Evolutionary conservation across 2,329 filamentous ascomycete species (phyloP), one percentile per base, ranked within the genome.

Genomic region (Rachicladosporium sp.): DNA sequence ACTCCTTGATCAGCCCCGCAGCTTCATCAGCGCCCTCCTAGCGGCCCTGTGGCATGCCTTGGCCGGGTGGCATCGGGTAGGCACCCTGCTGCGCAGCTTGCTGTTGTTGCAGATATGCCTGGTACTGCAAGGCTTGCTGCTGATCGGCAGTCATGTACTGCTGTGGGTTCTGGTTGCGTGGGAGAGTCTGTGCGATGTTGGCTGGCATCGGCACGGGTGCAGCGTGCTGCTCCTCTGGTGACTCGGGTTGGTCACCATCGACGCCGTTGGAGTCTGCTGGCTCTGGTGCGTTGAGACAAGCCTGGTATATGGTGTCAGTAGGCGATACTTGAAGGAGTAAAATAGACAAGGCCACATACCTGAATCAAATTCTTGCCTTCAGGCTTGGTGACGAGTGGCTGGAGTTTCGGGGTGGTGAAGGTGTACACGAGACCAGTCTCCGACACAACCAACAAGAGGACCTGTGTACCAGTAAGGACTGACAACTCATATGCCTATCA

Each of bases 361-460:
- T 98, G 91, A 52, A 98, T 96, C 50, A 98, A 71, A 63, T 98
- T 98, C 76, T 98, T 98, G 68, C 91, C 91, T 67, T 96, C 91
- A 11, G 91, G 82, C 71, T 96, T 96, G 47, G 91, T 98, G 52
- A 96, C 91, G 39, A 98, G 78, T 47, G 91, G 91, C 68, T 96
- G 91, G 41, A 98, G 78, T 71, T 98, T 98, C 12, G 91, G 91
- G 10, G 91, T 98, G 46, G 89, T 96, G 64, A 96, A 96, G 44
- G 89, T 96, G 67, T 96, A 96, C 55, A 96, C 89, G 29, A 96
- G 78, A 50, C 89, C 89, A 15, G 89, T 96, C 70, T 96, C 89
- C 33, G 89, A 96, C 48, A 96, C 89, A 55, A 96, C 89, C 40
- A 98, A 79, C 31, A 98, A 76, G 27, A 98, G 74, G 36, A 98